These are phyloP conservation scores for Cyclocybe cylindracea DNA, from an alignment of 768 basidiomycete species.

Conservation along the genomic window DNA sequence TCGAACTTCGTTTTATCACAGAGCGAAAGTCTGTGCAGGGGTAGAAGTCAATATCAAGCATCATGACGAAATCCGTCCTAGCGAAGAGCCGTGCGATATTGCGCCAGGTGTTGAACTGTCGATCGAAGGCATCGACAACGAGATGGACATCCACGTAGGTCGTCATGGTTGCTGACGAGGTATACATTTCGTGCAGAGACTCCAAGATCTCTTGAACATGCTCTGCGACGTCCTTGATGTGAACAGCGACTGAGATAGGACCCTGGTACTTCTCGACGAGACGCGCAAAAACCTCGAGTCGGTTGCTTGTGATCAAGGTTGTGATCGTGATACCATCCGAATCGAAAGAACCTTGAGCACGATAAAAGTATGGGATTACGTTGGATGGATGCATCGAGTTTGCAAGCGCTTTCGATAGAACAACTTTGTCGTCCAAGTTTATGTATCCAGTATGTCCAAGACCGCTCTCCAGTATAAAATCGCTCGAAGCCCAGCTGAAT, in stretches of 20 bases:
- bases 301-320: conserved; percentile 79
- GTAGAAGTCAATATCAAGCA: conserved; percentile 90
- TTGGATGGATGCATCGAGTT: conserved; percentile 71
- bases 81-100: conserved; percentile 85
- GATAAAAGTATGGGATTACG: conserved; percentile 82
- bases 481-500: conserved; percentile 21
- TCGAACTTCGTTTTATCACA: conserved; percentile 48
- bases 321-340: conserved; percentile 80
- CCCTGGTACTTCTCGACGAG: conserved; percentile 81
- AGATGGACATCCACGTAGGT: conserved; percentile 83
- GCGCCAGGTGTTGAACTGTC: conserved; percentile 90
- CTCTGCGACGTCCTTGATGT: conserved; percentile 57
- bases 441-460: conserved; percentile 33
- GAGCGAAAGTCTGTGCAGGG: conserved; percentile 79
- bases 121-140: conserved; percentile 76
- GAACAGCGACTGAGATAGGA: conserved; percentile 86
- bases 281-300: conserved; percentile 70
- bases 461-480: conserved; percentile 32
- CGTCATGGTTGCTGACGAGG: conserved; percentile 64
- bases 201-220: conserved; percentile 53
- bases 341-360: conserved; percentile 56
- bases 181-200: conserved; percentile 67
- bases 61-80: conserved; percentile 82
- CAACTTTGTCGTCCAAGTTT: conserved; percentile 46
- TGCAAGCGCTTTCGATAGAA: conserved; percentile 72